A percentile compares a stretch with the other conserved stretches of the same genome.
These are phyloP conservation scores for Fusarium sp. DNA, from an alignment of 2,329 filamentous ascomycete species.

Conservation along the genomic window DNA sequence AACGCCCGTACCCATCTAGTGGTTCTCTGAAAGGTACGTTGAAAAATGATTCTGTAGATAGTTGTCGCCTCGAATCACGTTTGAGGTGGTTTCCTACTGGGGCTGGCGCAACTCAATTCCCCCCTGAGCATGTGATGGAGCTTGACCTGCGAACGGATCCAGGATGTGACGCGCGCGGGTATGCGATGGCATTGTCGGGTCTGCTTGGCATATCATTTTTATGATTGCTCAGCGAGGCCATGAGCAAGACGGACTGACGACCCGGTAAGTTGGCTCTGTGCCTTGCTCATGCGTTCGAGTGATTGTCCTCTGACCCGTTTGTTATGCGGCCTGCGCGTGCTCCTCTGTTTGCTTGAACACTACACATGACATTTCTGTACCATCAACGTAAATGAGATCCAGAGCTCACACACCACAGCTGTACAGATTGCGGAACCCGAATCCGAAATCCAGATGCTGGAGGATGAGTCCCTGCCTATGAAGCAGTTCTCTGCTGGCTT, in stretches of 20 bases:
- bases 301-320: slow-evolving; percentile 1
- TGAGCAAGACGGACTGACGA: not conserved
- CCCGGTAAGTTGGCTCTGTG: not conserved
- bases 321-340: not conserved
- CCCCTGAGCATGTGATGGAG: slow-evolving; percentile 12
- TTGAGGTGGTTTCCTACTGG: not conserved
- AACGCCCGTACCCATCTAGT: slow-evolving; percentile 52
- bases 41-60: not conserved
- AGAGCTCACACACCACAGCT: slow-evolving; percentile 52
- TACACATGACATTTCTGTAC: not conserved
- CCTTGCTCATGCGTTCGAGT: slow-evolving; percentile 14
- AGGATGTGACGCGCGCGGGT: not conserved
- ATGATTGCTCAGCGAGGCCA: not conserved
- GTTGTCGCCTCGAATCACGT: not conserved
- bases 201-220: not conserved
- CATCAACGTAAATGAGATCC: not conserved
- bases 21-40: slow-evolving; percentile 60
- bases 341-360: not conserved
- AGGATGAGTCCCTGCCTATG: slow-evolving; percentile 48
- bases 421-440: slow-evolving; percentile 70
- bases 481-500: slow-evolving; percentile 51
- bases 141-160: not conserved
- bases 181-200: not conserved
- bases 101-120: slow-evolving; percentile 15
- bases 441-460: slow-evolving; percentile 47